Evolutionary conservation across 305 asterid species (phyloP).

Genomic region (Rubia balearica): DNA sequence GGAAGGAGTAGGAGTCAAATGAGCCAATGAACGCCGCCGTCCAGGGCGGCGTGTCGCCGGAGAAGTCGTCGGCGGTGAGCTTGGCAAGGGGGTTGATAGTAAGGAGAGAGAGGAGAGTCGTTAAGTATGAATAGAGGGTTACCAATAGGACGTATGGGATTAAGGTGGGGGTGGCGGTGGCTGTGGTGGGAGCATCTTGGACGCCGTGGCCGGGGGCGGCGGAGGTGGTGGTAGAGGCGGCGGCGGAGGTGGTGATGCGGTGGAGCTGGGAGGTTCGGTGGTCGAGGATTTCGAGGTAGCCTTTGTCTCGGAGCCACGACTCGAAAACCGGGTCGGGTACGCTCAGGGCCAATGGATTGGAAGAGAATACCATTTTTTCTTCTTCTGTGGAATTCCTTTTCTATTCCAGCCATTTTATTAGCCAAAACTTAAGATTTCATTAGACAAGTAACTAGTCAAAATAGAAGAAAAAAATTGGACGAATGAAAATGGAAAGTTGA

Average conservation of each 20-base stretch:
- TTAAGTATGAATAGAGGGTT: conserved; percentile 35
- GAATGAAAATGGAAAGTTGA: too few species aligned
- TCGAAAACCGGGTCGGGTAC: conserved; percentile 86
- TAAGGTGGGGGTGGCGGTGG: conserved; percentile 10
- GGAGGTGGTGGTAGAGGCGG: conserved; percentile 25
- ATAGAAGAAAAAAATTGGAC: too few species aligned
- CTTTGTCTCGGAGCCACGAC: conserved; percentile 91
- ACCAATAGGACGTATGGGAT: conserved; percentile 29
- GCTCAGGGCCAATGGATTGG: conserved; percentile 84
- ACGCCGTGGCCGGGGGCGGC: conserved; percentile 12
- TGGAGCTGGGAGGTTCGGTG: conserved; percentile 85
- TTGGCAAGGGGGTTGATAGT: conserved; percentile 79
- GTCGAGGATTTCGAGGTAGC: conserved; percentile 85
- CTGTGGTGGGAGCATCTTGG: neutral
- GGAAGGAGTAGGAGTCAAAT: conserved; percentile 63
- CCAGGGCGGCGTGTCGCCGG: conserved; percentile 76
- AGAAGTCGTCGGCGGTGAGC: conserved; percentile 58
- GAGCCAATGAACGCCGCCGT: conserved; percentile 61
- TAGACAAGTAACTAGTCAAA: too few species aligned
- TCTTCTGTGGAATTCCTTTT: conserved; percentile 1
- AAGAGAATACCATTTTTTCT: conserved; percentile 47
- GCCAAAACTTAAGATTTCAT: neutral
- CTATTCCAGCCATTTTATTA: neutral
- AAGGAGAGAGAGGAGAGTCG: conserved; percentile 63
- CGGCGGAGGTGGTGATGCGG: conserved; percentile 57